Percentiles rank a stretch among this genome's conserved stretches.
Evolutionary conservation across 495 filamentous ascomycete species (phyloP).

Genomic region (Hypoxylon rickii): DNA sequence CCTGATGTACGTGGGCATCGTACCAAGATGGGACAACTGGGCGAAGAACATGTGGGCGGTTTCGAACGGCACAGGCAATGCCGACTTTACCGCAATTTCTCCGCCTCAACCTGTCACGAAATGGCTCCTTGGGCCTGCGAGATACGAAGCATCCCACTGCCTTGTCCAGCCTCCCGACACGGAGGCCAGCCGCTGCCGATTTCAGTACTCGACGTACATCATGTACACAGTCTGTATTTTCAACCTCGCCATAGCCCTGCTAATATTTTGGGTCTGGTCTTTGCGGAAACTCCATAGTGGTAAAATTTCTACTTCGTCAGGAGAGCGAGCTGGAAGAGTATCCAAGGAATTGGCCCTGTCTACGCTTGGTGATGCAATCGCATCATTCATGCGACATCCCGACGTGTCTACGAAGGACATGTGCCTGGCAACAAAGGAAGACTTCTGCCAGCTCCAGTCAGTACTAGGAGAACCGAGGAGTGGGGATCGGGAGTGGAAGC

Average conservation of each 20-base stretch:
- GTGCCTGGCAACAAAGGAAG: constrained; percentile 31
- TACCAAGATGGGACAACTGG: constrained; percentile 36
- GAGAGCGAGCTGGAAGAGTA: background rate
- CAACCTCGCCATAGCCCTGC: constrained; percentile 20
- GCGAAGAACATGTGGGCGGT: constrained; percentile 42
- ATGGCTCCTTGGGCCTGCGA: constrained; percentile 30
- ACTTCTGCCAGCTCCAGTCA: no score
- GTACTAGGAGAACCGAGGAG: background rate
- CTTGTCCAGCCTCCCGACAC: constrained; percentile 28
- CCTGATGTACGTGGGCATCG: constrained; percentile 34
- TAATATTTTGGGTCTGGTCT: constrained; percentile 21
- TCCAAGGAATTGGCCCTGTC: constrained; percentile 10
- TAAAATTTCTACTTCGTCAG: no score
- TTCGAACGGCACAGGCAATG: constrained; percentile 21
- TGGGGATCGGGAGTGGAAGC: background rate
- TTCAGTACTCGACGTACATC: constrained; percentile 31
- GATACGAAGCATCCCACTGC: constrained; percentile 31
- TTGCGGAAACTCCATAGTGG: constrained; percentile 11
- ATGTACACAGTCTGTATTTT: constrained; percentile 23
- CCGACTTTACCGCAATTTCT: background rate
- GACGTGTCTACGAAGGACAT: constrained; percentile 40
- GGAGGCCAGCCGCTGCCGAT: constrained; percentile 9
- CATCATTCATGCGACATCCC: constrained; percentile 38
- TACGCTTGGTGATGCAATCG: constrained; percentile 40
- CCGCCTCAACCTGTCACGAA: constrained; percentile 14